Evolutionary conservation across 2,329 filamentous ascomycete genomes (phyloP), one percentile per base, ranked within the genome.

Genomic region (Aspergillus novofumigatus): DNA sequence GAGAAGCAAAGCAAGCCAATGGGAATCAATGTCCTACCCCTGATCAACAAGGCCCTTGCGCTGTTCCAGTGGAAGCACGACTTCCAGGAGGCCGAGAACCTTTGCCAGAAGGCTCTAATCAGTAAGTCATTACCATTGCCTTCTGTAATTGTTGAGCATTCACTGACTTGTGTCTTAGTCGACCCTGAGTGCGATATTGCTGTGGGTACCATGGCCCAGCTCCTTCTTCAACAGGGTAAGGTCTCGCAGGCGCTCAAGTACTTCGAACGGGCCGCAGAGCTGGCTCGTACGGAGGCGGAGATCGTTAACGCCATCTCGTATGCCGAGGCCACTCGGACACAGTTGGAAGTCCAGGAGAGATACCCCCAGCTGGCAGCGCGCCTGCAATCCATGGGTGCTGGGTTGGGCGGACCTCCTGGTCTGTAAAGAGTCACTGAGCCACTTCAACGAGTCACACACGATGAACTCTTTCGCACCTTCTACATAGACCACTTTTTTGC

Each of bases 61-160:
- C 82, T 97, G 49, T 97, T 97, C 85, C 94, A 99, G 75, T 97
- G 92, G 89, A 97, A 96, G 83, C 89, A 95, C 69, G 93, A 97
- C 77, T 97, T 96, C 72, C 81, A 85, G 59, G 93, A 96, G 76
- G 93, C 94, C 2, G 92, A 99, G 81, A 91, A 94, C 77, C 83
- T 99, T 53, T 99, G 94, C 83, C 88, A 97, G 77, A 97, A 96
- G 82, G 94, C 94, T 29, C 82, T 99, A 52, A 96, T 97, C 70
- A 95, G 92, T 96, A 83, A 81, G 90, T 83, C 51, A 14, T 26
- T 26, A 4, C 25, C 14, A n/a, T 32, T 48, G n/a, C 17, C 21
- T 1, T 35, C 8, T 54, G 44, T 38, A 11, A 14, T 4, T 21
- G 9, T 32, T 49, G 49, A 35, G 29, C 60, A 49, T 57, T 51